These are phyloP conservation scores for Logfia minima DNA, from an alignment of 129 eudicot species.

Conservation along the genomic window DNA sequence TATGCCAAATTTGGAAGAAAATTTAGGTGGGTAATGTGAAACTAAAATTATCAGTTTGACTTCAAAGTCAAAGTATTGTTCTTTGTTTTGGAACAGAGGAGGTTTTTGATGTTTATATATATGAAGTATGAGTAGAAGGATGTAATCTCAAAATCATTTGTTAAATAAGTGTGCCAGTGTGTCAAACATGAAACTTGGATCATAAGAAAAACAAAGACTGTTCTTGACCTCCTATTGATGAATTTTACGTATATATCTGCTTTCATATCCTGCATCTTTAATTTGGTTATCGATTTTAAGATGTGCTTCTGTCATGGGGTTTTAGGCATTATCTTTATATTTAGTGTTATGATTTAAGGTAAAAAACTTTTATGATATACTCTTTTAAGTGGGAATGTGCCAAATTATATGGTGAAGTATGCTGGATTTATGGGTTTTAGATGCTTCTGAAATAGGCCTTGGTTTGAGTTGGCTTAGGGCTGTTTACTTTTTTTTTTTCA, in stretches of 20 bases:
- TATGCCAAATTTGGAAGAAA: background rate
- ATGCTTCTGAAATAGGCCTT: background rate
- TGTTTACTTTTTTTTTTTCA: too few relatives aligned
- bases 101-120: background rate
- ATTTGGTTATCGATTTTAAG: background rate
- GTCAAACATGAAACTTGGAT: background rate
- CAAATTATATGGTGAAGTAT: background rate
- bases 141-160: background rate
- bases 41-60: background rate
- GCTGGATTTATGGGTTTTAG: background rate
- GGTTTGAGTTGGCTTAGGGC: background rate
- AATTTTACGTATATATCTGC: background rate
- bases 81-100: background rate
- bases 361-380: background rate
- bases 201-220: conserved; percentile 10
- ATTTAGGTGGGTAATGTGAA: background rate
- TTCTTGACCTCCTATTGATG: background rate
- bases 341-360: background rate
- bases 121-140: background rate
- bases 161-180: background rate
- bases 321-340: background rate
- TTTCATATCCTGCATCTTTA: conserved; percentile 1
- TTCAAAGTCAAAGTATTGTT: background rate
- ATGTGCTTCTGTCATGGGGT: background rate
- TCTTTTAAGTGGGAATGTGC: background rate